phyloP scores from a whole-genome alignment of 176 grass and related monocot genomes.

The Tillandsia leiboldiana region DNA sequence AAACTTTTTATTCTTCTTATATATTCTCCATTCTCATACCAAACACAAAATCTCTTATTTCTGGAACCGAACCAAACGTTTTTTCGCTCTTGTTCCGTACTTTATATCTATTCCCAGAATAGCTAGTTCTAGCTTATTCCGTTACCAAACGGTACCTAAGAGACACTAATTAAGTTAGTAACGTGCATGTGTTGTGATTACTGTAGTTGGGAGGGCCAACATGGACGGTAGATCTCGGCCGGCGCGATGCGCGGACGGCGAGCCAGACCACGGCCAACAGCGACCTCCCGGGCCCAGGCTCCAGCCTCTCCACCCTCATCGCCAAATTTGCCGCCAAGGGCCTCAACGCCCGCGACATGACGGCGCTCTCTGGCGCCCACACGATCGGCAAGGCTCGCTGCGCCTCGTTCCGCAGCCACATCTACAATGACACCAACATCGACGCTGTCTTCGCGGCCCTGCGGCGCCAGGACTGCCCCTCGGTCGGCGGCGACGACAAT shows the following conservation, averaged over 20 bases:
- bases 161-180: not conserved
- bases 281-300: conserved; percentile 36
- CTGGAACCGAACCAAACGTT: no score
- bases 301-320: conserved; percentile 33
- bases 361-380: conserved; percentile 67
- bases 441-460: conserved; percentile 42
- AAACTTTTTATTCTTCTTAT: no score
- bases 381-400: conserved; percentile 52
- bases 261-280: conserved; percentile 36
- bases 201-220: conserved; percentile 34
- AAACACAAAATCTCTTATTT: no score
- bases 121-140: no score
- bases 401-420: conserved; percentile 39
- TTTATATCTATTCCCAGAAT: no score
- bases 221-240: conserved; percentile 32
- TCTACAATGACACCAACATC: conserved; percentile 44
- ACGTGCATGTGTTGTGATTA: not conserved
- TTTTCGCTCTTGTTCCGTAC: no score
- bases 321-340: conserved; percentile 35
- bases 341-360: conserved; percentile 48
- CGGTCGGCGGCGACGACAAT: conserved; percentile 19
- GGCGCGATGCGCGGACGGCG: conserved; percentile 41
- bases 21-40: no score
- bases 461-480: conserved; percentile 30
- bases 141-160: no score